Evolutionary conservation across 169 alveolate species (phyloP).

Genomic region (Plasmodium chabaudi): DNA sequence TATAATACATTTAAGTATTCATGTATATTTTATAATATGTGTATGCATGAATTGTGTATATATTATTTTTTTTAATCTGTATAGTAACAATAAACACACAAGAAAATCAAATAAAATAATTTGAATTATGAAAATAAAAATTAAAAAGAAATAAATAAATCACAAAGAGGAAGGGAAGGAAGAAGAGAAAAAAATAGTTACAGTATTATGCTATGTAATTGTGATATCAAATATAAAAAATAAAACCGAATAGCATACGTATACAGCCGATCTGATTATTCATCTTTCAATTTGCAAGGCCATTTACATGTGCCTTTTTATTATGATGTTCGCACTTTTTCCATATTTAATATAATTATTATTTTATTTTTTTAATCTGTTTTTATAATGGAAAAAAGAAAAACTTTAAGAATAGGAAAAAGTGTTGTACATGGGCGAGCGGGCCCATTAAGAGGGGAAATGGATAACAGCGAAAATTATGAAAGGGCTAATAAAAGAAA

Average conservation of each 20-base stretch:
- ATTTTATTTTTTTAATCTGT: neutral
- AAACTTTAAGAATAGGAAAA: constrained; percentile 47
- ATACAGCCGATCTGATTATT: neutral
- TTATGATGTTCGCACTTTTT: neutral
- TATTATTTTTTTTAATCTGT: too few species aligned
- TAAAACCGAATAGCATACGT: constrained; percentile 1
- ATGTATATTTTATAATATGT: too few species aligned
- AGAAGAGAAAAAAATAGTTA: neutral
- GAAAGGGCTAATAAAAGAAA: constrained; percentile 9
- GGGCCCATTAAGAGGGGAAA: constrained; percentile 73
- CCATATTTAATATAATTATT: neutral
- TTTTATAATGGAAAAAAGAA: constrained; percentile 39
- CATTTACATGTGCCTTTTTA: neutral
- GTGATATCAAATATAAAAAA: neutral
- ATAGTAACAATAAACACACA: too few species aligned
- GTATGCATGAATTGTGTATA: too few species aligned
- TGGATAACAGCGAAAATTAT: constrained; percentile 3
- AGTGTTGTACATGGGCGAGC: constrained; percentile 77
- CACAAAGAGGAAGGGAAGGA: neutral
- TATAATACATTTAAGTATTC: too few species aligned
- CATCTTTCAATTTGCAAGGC: too few species aligned
- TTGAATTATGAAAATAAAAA: neutral
- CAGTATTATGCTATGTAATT: neutral
- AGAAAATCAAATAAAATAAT: too few species aligned
- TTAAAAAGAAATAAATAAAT: neutral